Conservation (phyloP, 2,329 filamentous ascomycete genomes). For the Dactylellina drechsleri region DNA sequence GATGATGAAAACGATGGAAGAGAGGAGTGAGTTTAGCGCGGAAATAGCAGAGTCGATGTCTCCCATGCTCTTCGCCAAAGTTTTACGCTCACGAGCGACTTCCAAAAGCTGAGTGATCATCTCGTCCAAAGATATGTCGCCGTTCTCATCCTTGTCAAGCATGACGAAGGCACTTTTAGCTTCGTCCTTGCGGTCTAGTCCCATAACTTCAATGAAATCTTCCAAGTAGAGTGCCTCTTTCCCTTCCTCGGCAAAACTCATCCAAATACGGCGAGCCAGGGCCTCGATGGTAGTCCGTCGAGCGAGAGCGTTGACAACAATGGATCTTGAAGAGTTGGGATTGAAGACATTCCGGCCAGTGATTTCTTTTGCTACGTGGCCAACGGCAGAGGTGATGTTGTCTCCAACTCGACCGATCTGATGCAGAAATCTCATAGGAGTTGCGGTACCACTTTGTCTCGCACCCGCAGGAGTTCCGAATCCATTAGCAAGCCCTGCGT, state of each 20-base stretch:
- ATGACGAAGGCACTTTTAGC: conserved; percentile 85
- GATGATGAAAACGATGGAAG: conserved; percentile 81
- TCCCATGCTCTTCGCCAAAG: conserved; percentile 92
- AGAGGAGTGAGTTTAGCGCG: conserved; percentile 86
- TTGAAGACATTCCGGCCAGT: conserved; percentile 94
- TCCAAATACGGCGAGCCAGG: conserved; percentile 86
- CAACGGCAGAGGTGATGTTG: conserved; percentile 91
- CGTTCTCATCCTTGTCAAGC: conserved; percentile 88
- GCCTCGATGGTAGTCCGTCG: conserved; percentile 85
- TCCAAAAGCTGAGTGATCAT: conserved; percentile 90
- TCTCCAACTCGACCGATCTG: conserved; percentile 85
- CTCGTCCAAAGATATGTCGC: conserved; percentile 93
- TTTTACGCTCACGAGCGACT: conserved; percentile 84
- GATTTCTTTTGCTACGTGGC: conserved; percentile 91
- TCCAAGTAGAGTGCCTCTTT: conserved; percentile 80
- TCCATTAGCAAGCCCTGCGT: conserved; percentile 75
- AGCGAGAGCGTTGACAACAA: conserved; percentile 88
- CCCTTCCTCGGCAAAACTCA: conserved; percentile 95
- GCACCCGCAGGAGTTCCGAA: conserved; percentile 47
- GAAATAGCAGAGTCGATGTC: conserved; percentile 79
- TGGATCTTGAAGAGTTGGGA: conserved; percentile 85
- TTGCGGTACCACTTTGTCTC: conserved; percentile 72
- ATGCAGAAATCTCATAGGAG: conserved; percentile 79
- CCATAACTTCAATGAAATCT: conserved; percentile 88
- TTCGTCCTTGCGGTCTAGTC: conserved; percentile 75